Evolutionary conservation across 176 grass and related monocot genomes (phyloP).

Genomic region (Echinochloa phyllopogon): DNA sequence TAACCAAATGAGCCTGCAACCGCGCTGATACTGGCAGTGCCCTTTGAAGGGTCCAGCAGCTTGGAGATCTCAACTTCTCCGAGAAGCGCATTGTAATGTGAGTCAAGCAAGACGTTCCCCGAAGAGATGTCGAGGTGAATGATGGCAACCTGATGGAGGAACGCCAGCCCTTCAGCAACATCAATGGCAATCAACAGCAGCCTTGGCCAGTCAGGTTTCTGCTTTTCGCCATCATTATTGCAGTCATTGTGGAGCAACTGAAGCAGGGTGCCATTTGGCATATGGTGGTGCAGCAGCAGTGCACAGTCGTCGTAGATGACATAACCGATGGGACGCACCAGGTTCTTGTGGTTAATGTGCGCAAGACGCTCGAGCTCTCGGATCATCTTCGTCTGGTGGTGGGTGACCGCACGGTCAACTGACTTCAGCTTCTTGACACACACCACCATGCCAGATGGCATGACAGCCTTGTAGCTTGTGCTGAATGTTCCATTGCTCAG

Average conservation of each 20-base stretch:
- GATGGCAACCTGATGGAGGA: constrained; percentile 82
- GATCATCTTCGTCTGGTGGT: constrained; percentile 93
- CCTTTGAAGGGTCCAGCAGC: constrained; percentile 88
- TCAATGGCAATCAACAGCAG: constrained; percentile 70
- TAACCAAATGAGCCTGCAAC: constrained; percentile 95
- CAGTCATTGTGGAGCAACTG: constrained; percentile 59
- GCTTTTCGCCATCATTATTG: constrained; percentile 9
- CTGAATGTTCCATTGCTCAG: constrained; percentile 81
- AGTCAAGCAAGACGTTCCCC: constrained; percentile 75
- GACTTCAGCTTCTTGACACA: constrained; percentile 91
- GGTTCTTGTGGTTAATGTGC: constrained; percentile 75
- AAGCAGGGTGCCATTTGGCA: constrained; percentile 82
- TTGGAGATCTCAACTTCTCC: constrained; percentile 95
- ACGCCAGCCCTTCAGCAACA: constrained; percentile 78
- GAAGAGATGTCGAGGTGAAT: constrained; percentile 97
- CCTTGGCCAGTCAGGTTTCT: constrained; percentile 74
- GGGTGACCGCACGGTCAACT: constrained; percentile 63
- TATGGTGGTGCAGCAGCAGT: constrained; percentile 73
- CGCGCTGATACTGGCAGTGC: constrained; percentile 90
- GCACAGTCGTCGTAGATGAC: constrained; percentile 86
- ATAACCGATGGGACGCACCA: constrained; percentile 80
- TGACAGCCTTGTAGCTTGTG: constrained; percentile 73
- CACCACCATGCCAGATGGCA: constrained; percentile 88
- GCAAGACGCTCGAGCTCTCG: constrained; percentile 77
- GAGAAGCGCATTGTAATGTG: constrained; percentile 67